Evolutionary conservation across 257 asterid species (phyloP).

Genomic region (Salvia hispanica): DNA sequence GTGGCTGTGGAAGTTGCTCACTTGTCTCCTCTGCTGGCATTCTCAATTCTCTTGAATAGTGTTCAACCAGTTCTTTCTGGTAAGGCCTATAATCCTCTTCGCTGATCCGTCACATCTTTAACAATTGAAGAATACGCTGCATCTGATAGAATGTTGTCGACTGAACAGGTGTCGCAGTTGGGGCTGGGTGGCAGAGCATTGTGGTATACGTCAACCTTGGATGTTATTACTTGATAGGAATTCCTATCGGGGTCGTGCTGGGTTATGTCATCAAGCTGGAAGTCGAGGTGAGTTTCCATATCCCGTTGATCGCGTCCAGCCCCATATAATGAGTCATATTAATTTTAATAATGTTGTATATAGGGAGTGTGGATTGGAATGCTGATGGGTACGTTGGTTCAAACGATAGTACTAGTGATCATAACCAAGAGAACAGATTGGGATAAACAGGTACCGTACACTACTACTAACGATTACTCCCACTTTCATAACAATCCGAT

Average conservation of each 20-base stretch:
- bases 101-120: not conserved
- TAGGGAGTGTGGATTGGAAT: constrained; percentile 84
- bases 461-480: not conserved
- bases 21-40: constrained; percentile 64
- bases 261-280: constrained; percentile 54
- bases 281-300: constrained; percentile 47
- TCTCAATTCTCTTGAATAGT: constrained; percentile 67
- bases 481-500: not conserved
- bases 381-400: constrained; percentile 57
- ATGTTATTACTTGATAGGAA: constrained; percentile 62
- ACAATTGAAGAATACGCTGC: not conserved
- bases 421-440: constrained; percentile 61
- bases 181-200: constrained; percentile 66
- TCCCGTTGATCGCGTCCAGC: not conserved
- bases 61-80: constrained; percentile 76
- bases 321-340: not conserved
- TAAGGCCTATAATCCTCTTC: constrained; percentile 12
- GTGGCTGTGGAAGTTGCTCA: constrained; percentile 56
- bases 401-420: constrained; percentile 46
- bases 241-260: constrained; percentile 57
- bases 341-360: not conserved
- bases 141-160: not conserved
- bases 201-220: constrained; percentile 67
- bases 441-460: constrained; percentile 56
- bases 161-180: constrained; percentile 64